A percentile compares a stretch with the other conserved stretches of the same genome.
These are phyloP conservation scores for Stropharia rugosoannulata DNA, from an alignment of 768 basidiomycete genomes.

Conservation along the genomic window DNA sequence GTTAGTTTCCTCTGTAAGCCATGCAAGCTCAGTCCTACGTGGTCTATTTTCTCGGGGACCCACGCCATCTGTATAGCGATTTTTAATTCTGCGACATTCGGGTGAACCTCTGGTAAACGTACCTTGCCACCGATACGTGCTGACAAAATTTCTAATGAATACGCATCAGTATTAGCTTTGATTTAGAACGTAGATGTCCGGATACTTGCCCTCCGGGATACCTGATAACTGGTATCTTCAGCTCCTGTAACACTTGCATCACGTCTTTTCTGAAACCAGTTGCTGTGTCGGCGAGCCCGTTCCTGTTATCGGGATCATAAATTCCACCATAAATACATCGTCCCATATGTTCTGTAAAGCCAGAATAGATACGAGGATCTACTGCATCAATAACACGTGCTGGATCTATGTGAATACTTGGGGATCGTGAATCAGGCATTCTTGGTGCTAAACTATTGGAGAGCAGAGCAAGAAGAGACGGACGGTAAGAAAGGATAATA, in stretches of 20 bases:
- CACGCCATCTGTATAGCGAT: conserved; percentile 40
- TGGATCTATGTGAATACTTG: conserved; percentile 41
- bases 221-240: conserved; percentile 47
- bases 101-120: neutral
- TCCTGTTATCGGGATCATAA: conserved; percentile 36
- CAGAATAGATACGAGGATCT: conserved; percentile 54
- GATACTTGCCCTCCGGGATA: conserved; percentile 50
- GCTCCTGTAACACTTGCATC: conserved; percentile 40
- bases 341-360: conserved; percentile 64
- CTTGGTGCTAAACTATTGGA: too few relatives aligned
- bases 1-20: conserved; percentile 60
- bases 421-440: conserved; percentile 1
- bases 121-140: conserved; percentile 57
- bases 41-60: conserved; percentile 50
- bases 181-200: neutral
- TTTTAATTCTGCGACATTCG: neutral
- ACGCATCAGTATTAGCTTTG: neutral
- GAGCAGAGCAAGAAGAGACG: too few relatives aligned
- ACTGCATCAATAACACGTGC: conserved; percentile 39
- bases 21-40: conserved; percentile 58
- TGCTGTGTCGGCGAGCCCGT: conserved; percentile 34
- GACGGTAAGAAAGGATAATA: too few relatives aligned
- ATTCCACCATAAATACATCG: conserved; percentile 54
- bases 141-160: conserved; percentile 43
- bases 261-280: conserved; percentile 54